Base-by-base conservation (phyloP, 106 monocot genomes). In the Dendrobium nobile region DNA sequence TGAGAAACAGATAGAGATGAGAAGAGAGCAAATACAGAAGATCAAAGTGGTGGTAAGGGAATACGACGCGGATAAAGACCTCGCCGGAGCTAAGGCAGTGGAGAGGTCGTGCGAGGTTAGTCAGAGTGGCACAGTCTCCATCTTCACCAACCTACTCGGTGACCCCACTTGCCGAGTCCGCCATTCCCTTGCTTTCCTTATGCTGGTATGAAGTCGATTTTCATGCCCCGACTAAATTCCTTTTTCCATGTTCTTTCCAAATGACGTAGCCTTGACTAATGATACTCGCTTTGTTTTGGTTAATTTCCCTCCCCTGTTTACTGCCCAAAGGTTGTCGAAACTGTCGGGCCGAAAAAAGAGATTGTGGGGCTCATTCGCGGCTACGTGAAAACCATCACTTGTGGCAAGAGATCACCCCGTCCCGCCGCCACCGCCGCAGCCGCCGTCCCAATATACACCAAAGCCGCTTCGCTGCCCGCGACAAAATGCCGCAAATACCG, bases 61-160 rank as follows among this genome's bases (percentile, higher is more conserved):
- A 79, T 90, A 85, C 77, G 83, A 92, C 61, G 55, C 85, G 2
- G 77, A 80, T 77, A 86, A 45, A 43, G 94, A 95, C 88, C 72
- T 85, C 42, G 56, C 20, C 45, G 88, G 82, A 5, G 92, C 84
- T 6, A 84, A 88, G 67, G 85, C 77, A 15, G 84, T 95, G 19
- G 95, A 92, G 79, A 78, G 82, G 84, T 80, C 75, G 72, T 95
- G 92, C 88, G 95, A 95, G 40, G 89, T 92, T 7, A 92, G 94
- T 7, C 83, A 90, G 1, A 90, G 80, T 77, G 86, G 74, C 42
- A 41, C 77, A 27, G 73, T 86, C 65, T 78, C 85, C n/a, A 79
- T 84, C 7, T 88, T 55, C 78, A 80, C 84, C 19, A 81, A 83
- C 79, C 85, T 82, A 45, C 88, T 91, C 61, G 90, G 90, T 0